Percentiles rank a stretch among this genome's conserved stretches.
Conservation (phyloP, 192 early-diverging fungal genomes). For the Entomortierella parvispora region DNA sequence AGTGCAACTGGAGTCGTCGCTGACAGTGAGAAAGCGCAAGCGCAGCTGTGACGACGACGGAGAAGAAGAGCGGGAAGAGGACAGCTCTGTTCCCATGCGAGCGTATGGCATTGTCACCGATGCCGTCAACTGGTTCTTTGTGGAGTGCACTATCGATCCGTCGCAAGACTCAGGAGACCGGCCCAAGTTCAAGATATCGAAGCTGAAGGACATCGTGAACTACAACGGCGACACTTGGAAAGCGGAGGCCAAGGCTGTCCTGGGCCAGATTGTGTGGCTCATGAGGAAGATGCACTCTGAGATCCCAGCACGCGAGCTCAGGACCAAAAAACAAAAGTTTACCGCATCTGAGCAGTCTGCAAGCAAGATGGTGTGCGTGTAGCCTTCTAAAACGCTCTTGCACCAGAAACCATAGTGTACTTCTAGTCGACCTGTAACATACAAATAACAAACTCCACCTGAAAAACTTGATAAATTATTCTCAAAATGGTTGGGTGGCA, state of each 20-base stretch:
- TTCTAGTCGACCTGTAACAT: too few species aligned
- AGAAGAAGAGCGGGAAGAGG: constrained; percentile 22
- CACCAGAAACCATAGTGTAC: too few species aligned
- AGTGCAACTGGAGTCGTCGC: constrained; percentile 40
- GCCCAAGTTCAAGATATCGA: constrained; percentile 30
- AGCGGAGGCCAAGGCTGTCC: constrained; percentile 10
- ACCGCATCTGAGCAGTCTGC: neutral
- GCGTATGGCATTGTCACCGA: constrained; percentile 52
- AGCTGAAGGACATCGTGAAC: constrained; percentile 15
- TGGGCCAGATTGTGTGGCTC: constrained; percentile 19
- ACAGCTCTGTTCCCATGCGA: constrained; percentile 11
- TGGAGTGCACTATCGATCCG: constrained; percentile 37
- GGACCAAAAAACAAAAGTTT: constrained; percentile 8
- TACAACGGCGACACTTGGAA: constrained; percentile 18
- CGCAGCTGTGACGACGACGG: too few species aligned
- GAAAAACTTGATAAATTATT: too few species aligned
- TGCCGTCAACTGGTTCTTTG: constrained; percentile 35
- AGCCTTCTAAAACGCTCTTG: too few species aligned
- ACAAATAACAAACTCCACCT: too few species aligned
- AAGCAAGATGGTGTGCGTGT: too few species aligned
- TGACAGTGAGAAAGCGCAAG: constrained; percentile 27
- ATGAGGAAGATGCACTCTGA: constrained; percentile 30
- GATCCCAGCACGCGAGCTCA: constrained; percentile 21
- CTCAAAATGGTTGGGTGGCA: too few species aligned
- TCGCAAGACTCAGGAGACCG: constrained; percentile 6